Base-by-base conservation (phyloP, 352 stramenopile species). In the Phytophthora boehmeriae region DNA sequence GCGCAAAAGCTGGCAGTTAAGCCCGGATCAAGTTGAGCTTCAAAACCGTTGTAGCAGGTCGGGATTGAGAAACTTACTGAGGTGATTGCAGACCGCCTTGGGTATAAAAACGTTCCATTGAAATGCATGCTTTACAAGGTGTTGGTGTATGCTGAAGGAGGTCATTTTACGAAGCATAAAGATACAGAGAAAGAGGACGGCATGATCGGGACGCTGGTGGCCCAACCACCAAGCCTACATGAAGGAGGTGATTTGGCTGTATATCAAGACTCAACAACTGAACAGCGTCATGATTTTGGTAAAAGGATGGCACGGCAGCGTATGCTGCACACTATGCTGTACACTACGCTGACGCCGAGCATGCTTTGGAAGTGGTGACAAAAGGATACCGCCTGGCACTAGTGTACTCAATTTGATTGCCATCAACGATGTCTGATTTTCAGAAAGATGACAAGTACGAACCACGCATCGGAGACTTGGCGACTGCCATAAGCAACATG, bases 141-240 rank as follows among this genome's bases (percentile, higher is more conserved):
- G n/a, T n/a, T n/a, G n/a, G n/a, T n/a, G n/a, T n/a, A n/a, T 30
- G 76, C 68, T 43, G 10, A 66, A 46, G 73, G 60, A 36, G 63
- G 73, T 22, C 73, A 79, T 36, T 86, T 80, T 48, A 30, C 66
- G 1, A 68, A 66, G 9, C 71, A 86, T 39, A 63, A 75, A 43
- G 74, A 84, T 48, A 86, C 67, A 4, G 76, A 88, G 66, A 84
- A 85, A 27, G 50, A 88, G 38, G 65, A 63, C 4, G 74, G 71
- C 9, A 83, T 78, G 78, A 78, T 83, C 23, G 76, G 65, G 2
- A 86, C 73, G 13, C 43, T 88, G 8, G 59, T 86, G 10, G 17
- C 86, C 2, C 61, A 79, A 30, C 50, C 79, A 0, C 71, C 78
- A 0, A 63, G 58, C 6, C 11, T 19, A 16, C 69, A 61, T 20